Base-by-base conservation (phyloP, 306 rosid species). In the Arachis hypogaea region DNA sequence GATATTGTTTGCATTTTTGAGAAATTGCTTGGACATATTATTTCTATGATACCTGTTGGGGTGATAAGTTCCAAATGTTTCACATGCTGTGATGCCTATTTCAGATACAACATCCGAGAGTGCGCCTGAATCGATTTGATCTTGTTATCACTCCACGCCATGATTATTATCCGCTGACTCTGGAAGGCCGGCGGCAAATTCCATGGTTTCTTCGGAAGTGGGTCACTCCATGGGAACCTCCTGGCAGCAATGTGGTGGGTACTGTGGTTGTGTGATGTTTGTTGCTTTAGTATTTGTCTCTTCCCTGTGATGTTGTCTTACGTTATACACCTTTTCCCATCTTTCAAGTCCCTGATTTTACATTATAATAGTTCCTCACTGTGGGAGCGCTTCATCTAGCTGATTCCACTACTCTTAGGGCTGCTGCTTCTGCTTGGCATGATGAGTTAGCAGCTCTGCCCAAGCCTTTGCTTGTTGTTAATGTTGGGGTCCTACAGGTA, bases 21-120 rank as follows among this genome's bases (percentile, higher is more conserved):
- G 52, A 76, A 61, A 43, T 28, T 54, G 65, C 40, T 52, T 42
- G n/a, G 56, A 57, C 46, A 42, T 10, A n/a, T 63, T 63, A 36
- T 38, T 38, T 38, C 61, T 4, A 28, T 30, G 47, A n/a, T 50
- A 4, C 36, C 8, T 55, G 7, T 68, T 22, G 59, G 16, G 2
- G 47, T 36, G 18, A 10, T 14, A 16, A 11, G 16, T 42, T 70
- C 38, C 3, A 12, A 59, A 52, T 60, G 57, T 54, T 41, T 61
- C 38, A 6, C 47, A 40, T 72, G 14, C 76, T 82, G 52, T 54
- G 38, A 56, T 60, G 59, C 49, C 14, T 76, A 45, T 79, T 83
- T 75, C 95, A 94, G 96, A 90, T 94, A 86, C 97, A 94, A 77
- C 97, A 92, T 83, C 99, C 97, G 36, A 86, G 99, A 81, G 82